A percentile compares a stretch with the other conserved stretches of the same genome.
Conservation (phyloP, 2,329 filamentous ascomycete species). For the Helminthosporium solani region DNA sequence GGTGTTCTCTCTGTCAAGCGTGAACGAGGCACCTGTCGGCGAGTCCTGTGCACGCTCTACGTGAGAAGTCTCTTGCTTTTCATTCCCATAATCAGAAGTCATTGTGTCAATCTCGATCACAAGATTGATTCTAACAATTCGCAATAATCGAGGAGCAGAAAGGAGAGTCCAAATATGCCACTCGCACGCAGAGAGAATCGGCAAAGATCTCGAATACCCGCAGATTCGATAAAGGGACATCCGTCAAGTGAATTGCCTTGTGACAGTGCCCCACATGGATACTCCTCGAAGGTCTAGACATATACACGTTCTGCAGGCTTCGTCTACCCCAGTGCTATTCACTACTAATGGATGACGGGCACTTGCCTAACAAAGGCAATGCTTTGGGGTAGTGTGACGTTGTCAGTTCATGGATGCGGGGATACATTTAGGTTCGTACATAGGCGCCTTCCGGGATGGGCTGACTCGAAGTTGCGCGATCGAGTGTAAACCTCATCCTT, state of each 20-base stretch:
- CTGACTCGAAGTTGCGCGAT: constrained; percentile 21
- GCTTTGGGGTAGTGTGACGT: constrained; percentile 23
- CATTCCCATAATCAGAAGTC: constrained; percentile 20
- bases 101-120: constrained; percentile 8
- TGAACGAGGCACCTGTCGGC: constrained; percentile 21
- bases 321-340: neutral
- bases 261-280: neutral
- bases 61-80: constrained; percentile 26
- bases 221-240: neutral
- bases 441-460: constrained; percentile 6
- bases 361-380: constrained; percentile 11
- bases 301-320: neutral
- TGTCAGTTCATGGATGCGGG: constrained; percentile 20
- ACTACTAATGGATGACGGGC: neutral
- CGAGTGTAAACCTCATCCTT: neutral
- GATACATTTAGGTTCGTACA: constrained; percentile 12
- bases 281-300: neutral
- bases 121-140: no score
- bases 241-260: constrained; percentile 6
- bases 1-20: constrained; percentile 26
- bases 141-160: neutral
- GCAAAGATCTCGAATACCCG: neutral
- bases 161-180: neutral
- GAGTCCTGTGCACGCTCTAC: constrained; percentile 25
- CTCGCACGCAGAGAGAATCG: neutral